Conservation (phyloP, 306 rosid species). For the Quercus wislizeni region DNA sequence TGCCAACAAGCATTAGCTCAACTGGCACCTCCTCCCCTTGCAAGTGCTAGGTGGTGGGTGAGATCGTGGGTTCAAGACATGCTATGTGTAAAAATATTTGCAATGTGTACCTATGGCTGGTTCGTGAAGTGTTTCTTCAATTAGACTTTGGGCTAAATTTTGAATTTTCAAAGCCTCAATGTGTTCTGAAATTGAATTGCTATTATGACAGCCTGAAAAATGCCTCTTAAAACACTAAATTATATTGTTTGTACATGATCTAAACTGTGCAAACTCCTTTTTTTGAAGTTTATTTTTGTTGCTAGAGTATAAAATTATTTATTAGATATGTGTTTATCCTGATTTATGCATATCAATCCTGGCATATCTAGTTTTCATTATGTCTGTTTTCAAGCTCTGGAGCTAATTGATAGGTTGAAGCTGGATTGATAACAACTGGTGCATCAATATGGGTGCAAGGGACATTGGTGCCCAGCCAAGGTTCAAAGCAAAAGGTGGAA, state of each 20-base stretch:
- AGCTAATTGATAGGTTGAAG: constrained; percentile 65
- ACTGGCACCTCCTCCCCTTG: too few relatives aligned
- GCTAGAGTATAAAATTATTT: too few relatives aligned
- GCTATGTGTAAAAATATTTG: not conserved
- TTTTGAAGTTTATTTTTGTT: too few relatives aligned
- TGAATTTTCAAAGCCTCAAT: constrained; percentile 1
- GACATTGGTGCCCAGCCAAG: constrained; percentile 71
- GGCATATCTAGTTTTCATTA: constrained; percentile 13
- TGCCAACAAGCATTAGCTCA: too few relatives aligned
- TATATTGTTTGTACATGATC: not conserved
- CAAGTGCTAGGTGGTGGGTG: too few relatives aligned
- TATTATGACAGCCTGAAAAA: not conserved
- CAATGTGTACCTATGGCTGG: not conserved
- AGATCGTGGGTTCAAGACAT: too few relatives aligned
- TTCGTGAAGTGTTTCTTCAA: not conserved
- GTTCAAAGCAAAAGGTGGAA: constrained; percentile 90
- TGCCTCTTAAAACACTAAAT: not conserved
- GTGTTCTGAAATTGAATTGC: not conserved
- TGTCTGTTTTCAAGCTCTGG: constrained; percentile 36
- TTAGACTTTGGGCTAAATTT: not conserved
- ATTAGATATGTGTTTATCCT: not conserved
- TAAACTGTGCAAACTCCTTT: not conserved
- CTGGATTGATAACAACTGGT: constrained; percentile 75
- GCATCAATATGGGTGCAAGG: constrained; percentile 94
- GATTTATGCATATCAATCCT: not conserved